Percentiles rank a stretch among this genome's conserved stretches.
phyloP scores from a whole-genome alignment of 2,329 filamentous ascomycete genomes.

The Elsinoe perseae region DNA sequence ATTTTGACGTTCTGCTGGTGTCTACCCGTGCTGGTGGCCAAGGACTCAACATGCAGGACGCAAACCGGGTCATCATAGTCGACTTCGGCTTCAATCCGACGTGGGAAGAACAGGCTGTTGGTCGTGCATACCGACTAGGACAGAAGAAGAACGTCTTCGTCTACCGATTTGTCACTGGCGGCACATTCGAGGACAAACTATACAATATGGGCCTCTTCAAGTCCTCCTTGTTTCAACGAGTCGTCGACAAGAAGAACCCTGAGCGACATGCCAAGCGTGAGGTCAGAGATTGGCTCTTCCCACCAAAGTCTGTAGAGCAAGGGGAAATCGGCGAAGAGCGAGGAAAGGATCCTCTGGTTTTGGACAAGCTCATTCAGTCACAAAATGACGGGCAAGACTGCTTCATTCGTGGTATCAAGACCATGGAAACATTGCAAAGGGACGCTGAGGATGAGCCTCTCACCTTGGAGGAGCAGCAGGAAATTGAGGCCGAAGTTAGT shows the following conservation, averaged over 20 bases:
- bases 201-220: conserved; percentile 76
- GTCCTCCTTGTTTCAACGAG: conserved; percentile 65
- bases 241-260: conserved; percentile 77
- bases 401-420: conserved; percentile 40
- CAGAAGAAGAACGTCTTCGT: conserved; percentile 75
- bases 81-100: conserved; percentile 77
- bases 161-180: conserved; percentile 70
- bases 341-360: conserved; percentile 52
- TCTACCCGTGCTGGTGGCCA: conserved; percentile 76
- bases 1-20: conserved; percentile 59
- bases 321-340: conserved; percentile 42
- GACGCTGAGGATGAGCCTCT: conserved; percentile 28
- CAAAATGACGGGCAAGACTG: conserved; percentile 34
- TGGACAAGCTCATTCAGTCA: conserved; percentile 56
- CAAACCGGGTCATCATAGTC: conserved; percentile 79
- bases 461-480: conserved; percentile 26
- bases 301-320: conserved; percentile 46
- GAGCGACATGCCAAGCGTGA: conserved; percentile 55
- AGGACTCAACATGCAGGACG: conserved; percentile 74
- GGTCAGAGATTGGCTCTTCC: conserved; percentile 49
- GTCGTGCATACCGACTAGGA: conserved; percentile 76
- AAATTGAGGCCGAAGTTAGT: conserved; percentile 29
- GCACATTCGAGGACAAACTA: conserved; percentile 69
- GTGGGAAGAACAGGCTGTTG: conserved; percentile 78
- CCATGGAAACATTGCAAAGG: conserved; percentile 30